A percentile compares a stretch with the other conserved stretches of the same genome.
Conservation (phyloP, 1,284 basidiomycete species). For the Ganoderma lucidum region DNA sequence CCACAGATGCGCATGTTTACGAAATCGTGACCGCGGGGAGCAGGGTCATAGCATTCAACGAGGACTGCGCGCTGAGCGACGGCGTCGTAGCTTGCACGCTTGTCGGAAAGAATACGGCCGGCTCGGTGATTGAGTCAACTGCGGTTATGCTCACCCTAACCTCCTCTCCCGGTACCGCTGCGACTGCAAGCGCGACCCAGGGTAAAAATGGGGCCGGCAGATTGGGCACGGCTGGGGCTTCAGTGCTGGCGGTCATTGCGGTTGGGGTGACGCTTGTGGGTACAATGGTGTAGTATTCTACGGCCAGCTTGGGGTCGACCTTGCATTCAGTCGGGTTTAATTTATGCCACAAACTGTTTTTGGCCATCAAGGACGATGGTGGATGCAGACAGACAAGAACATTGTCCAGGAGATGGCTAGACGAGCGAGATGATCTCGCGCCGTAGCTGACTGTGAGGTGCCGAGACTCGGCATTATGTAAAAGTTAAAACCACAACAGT, state of each 20-base stretch:
- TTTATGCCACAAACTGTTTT: too few species aligned
- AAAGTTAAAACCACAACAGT: too few species aligned
- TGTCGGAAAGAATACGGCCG: not conserved
- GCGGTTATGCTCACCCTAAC: not conserved
- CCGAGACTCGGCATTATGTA: too few species aligned
- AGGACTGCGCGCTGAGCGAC: not conserved
- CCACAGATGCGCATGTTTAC: conserved; percentile 5
- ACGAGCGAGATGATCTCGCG: too few species aligned
- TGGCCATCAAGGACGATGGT: too few species aligned
- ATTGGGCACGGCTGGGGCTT: too few species aligned
- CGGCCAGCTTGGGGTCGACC: too few species aligned
- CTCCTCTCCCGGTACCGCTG: not conserved
- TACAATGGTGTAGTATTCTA: not conserved
- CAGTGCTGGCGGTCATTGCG: not conserved
- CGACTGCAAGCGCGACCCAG: not conserved
- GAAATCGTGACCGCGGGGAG: not conserved
- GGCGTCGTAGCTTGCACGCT: not conserved
- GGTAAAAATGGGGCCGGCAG: not conserved
- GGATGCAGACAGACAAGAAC: too few species aligned
- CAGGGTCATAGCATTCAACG: not conserved
- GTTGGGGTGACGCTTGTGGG: not conserved
- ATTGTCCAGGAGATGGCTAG: too few species aligned
- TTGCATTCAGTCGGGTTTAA: too few species aligned
- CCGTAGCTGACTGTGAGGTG: too few species aligned
- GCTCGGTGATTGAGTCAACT: not conserved